Base-by-base conservation (phyloP, 2,329 filamentous ascomycete genomes). In the Aureobasidium sp. region DNA sequence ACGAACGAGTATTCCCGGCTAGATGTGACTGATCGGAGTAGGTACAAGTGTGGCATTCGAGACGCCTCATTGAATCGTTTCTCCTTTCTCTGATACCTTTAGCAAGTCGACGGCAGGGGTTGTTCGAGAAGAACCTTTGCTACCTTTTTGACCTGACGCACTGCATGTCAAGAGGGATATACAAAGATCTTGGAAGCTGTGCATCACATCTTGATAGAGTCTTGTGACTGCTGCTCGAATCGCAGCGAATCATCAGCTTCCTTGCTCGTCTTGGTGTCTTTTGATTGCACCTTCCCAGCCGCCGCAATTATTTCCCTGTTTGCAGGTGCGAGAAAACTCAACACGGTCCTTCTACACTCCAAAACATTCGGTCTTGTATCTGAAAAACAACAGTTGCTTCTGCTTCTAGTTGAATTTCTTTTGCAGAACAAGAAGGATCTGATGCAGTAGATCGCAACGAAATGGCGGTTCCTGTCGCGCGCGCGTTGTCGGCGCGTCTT, bases 211-310 rank as follows among this genome's bases (percentile, higher is more conserved):
- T 44, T 15, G 23, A 9, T 34, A 34, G 34, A 48, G 55, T 59
- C 55, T 59, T 59, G 55, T 59, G 55, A 59, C 44, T 29, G 12
- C 15, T 27, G 12, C 27, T 57, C 17, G 51, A 4, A 32, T 4
- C 23, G 37, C 41, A 26, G 29, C 53, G 53, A 57, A 57, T 57
- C 12, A 57, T n/a, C 51, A 42, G 51, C 51, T 55, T 32, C 51
- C 51, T 26, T 55, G 53, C 32, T 48, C 12, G 42, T 17, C 10
- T 41, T 57, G 41, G 32, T 37, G 29, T 47, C 34, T 48, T 48
- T 59, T 59, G 55, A 59, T 59, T 59, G 55, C 55, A 37, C 41
- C 39, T 44, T 48, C 55, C 55, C 55, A 59, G 55, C 55, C 55
- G 55, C 55, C 55, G 55, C 55, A 55, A 47, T 59, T 59, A 46